A percentile compares a stretch with the other conserved stretches of the same genome.
These are phyloP conservation scores for Tetrapyrgos nigripes DNA, from an alignment of 1,284 basidiomycete genomes.

Conservation along the genomic window DNA sequence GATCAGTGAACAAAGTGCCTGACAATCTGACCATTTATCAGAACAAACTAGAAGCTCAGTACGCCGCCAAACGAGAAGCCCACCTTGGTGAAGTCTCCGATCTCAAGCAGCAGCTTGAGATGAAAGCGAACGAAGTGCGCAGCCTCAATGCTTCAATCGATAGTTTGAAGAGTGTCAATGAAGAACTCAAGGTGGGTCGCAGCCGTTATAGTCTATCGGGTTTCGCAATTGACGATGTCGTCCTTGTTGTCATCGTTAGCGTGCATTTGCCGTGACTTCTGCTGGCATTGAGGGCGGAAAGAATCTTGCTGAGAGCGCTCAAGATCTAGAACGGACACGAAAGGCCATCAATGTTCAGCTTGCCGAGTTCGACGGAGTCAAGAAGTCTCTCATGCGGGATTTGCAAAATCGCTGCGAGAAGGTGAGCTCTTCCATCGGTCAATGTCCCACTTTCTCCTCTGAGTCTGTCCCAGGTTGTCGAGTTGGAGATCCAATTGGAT, in stretches of 20 bases:
- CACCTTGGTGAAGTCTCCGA: slow-evolving; percentile 88
- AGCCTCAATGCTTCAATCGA: slow-evolving; percentile 89
- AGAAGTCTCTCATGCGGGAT: slow-evolving; percentile 99
- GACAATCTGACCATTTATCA: slow-evolving; percentile 39
- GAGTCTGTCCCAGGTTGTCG: slow-evolving; percentile 79
- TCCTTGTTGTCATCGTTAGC: slow-evolving; percentile 52
- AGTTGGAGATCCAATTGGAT: slow-evolving; percentile 98
- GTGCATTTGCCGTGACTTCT: slow-evolving; percentile 95
- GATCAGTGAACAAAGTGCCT: slow-evolving; percentile 8
- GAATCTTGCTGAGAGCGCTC: slow-evolving; percentile 94
- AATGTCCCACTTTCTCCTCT: neutral
- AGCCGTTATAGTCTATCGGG: neutral
- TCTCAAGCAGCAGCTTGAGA: slow-evolving; percentile 91
- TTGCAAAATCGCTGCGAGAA: slow-evolving; percentile 99
- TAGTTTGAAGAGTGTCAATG: slow-evolving; percentile 94
- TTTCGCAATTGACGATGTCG: neutral
- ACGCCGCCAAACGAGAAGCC: slow-evolving; percentile 90
- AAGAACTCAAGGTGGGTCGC: slow-evolving; percentile 85
- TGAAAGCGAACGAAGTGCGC: slow-evolving; percentile 86
- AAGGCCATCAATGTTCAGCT: slow-evolving; percentile 98
- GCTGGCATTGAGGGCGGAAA: slow-evolving; percentile 97
- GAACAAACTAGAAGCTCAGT: slow-evolving; percentile 95
- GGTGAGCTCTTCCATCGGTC: slow-evolving; percentile 50
- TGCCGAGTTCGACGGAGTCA: slow-evolving; percentile 98
- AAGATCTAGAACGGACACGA: slow-evolving; percentile 96